These are phyloP conservation scores for Sphagnum contortum DNA, from an alignment of 225 moss, liverwort and hornwort genomes.

Conservation along the genomic window DNA sequence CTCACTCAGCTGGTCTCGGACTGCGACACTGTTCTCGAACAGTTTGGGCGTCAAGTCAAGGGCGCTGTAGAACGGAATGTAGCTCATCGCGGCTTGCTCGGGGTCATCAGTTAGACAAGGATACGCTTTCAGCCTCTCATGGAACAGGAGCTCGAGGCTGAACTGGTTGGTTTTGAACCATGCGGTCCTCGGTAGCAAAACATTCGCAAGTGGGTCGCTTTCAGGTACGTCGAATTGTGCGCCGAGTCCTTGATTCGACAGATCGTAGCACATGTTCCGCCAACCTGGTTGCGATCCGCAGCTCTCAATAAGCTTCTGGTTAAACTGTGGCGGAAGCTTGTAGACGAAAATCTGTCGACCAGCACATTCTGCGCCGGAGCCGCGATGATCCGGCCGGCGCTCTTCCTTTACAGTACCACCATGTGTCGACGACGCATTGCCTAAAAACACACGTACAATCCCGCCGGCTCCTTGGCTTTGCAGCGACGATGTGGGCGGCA, in stretches of 20 bases:
- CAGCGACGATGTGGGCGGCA: no score
- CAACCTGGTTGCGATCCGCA: not conserved
- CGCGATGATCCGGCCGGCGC: no score
- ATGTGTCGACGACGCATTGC: no score
- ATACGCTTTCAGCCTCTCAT: slow-evolving; percentile 9
- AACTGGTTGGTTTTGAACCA: slow-evolving; percentile 13
- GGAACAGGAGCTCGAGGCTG: slow-evolving; percentile 9
- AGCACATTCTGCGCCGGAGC: not conserved
- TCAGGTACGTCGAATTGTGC: not conserved
- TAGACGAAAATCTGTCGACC: not conserved
- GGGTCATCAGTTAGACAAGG: slow-evolving; percentile 12
- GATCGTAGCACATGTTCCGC: not conserved
- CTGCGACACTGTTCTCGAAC: not conserved
- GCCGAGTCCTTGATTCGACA: slow-evolving; percentile 1
- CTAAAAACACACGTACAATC: no score
- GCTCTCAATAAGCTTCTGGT: not conserved
- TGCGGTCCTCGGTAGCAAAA: slow-evolving; percentile 2
- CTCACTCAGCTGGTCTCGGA: slow-evolving; percentile 1
- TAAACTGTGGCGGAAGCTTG: not conserved
- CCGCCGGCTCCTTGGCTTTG: no score
- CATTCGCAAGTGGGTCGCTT: not conserved
- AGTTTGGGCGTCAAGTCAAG: slow-evolving; percentile 2
- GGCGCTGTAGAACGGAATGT: slow-evolving; percentile 11
- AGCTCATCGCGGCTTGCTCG: slow-evolving; percentile 2
- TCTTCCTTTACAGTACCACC: no score